phyloP scores from a whole-genome alignment of 805 yeast genomes.

The Wickerhamomyces sydowiorum region DNA sequence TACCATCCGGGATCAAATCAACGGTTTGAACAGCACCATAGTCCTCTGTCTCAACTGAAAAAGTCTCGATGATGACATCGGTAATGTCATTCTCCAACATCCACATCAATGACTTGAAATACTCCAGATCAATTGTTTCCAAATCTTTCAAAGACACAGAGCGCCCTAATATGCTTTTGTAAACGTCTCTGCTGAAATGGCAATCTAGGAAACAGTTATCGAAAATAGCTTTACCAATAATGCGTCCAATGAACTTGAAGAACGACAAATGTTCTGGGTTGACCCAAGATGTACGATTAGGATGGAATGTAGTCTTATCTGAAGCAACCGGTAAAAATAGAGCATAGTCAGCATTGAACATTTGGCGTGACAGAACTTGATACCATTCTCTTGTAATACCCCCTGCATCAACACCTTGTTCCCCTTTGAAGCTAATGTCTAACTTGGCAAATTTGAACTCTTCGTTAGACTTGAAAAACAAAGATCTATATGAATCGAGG shows the following conservation, averaged over 20 bases:
- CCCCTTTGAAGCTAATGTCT: slow-evolving; percentile 84
- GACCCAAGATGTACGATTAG: slow-evolving; percentile 86
- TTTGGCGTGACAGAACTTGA: slow-evolving; percentile 87
- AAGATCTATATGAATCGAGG: slow-evolving; percentile 78
- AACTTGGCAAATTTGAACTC: slow-evolving; percentile 69
- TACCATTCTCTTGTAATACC: slow-evolving; percentile 98
- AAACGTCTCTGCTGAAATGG: slow-evolving; percentile 92
- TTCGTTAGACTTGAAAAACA: slow-evolving; percentile 71
- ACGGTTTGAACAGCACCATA: slow-evolving; percentile 84
- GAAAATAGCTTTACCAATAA: slow-evolving; percentile 89
- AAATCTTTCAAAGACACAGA: slow-evolving; percentile 85
- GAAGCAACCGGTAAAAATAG: slow-evolving; percentile 86
- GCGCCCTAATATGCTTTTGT: slow-evolving; percentile 76
- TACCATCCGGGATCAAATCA: slow-evolving; percentile 79
- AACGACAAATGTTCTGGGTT: slow-evolving; percentile 91
- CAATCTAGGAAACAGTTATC: slow-evolving; percentile 87
- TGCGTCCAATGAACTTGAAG: slow-evolving; percentile 89
- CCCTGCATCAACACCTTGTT: slow-evolving; percentile 97
- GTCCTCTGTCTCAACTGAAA: slow-evolving; percentile 88
- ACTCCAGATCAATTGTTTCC: slow-evolving; percentile 90
- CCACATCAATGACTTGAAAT: slow-evolving; percentile 90
- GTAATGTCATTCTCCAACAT: slow-evolving; percentile 96
- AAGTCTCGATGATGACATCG: slow-evolving; percentile 90
- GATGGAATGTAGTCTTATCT: slow-evolving; percentile 92
- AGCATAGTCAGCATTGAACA: slow-evolving; percentile 95